Base-by-base conservation (phyloP, 2,329 filamentous ascomycete species). In the Trichoderma atrobrunneum region DNA sequence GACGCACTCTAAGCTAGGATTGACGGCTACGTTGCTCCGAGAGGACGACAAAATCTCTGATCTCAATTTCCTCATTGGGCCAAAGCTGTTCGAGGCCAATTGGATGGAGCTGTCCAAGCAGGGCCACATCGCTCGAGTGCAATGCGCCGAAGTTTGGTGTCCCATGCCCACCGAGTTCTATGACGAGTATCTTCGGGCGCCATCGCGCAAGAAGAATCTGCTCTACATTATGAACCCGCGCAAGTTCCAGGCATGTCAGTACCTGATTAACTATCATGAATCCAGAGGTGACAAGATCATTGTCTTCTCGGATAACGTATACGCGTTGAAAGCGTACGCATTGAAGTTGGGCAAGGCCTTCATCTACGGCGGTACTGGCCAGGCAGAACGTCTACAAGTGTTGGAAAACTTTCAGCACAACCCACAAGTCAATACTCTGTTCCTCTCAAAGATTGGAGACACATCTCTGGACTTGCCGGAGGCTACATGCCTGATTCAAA, bases 101-200 rank as follows among this genome's bases (percentile, higher is more conserved):
- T 99, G 96, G 96, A 97, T 98, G 91, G 96, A 99, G 81, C 88
- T 99, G 54, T 96, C 95, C 1, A 93, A 98, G 78, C 94, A 98
- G 82, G 96, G 96, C 0, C 95, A 98, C 79, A 99, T 99, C 80
- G 96, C 96, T 43, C 92, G 94, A 76, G 96, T 99, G 2, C 96
- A 99, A 81, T 99, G 96, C 81, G 96, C 96, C 16, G 96, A 99
- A 82, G 96, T 99, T 7, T 99, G 96, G 96, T 99, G 96, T 79
- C 94, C 95, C 3, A 99, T 99, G 96, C 97, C 96, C 0, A 96
- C 95, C 0, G 96, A 99, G 77, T 99, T 99, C 80, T 98, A 98
- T 81, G 92, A 94, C 21, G 94, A 98, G 80, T 99, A 98, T 82
- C 88, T 98, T 73, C 89, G 89, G 74, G 90, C 90, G 14, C 89